Evolutionary conservation across 2,329 filamentous ascomycete genomes (phyloP), one percentile per base, ranked within the genome.

Genomic region (Sporothrix luriei): DNA sequence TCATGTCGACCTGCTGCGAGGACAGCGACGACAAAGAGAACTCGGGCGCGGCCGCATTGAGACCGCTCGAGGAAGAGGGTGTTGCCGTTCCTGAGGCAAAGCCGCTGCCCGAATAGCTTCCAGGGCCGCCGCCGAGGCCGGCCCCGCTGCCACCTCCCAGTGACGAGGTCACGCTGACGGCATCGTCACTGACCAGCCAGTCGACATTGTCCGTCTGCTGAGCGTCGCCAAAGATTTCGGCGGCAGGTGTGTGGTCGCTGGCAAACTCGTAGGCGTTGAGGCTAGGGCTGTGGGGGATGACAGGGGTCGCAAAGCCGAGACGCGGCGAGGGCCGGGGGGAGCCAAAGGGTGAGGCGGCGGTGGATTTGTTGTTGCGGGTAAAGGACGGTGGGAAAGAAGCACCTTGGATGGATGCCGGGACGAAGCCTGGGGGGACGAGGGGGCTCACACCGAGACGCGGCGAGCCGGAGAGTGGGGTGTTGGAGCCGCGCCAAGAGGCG

Each of bases 251-350:
- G 24, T 89, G 86, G 76, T 97, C 93, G 76, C 88, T 94, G 64
- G 88, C 87, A 80, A 97, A 97, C 79, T 97, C 93, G 81, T 98
- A 99, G 68, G 94, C 93, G 81, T 97, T 97, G 73, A 98, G 81
- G 77, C 87, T 97, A 51, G 95, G 95, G 75, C 94, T 97, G 79
- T 98, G 93, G 4, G 95, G 95, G 75, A 98, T 97, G 66, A 87
- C 87, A 29, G 95, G 95, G 64, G 92, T 94, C 10, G 93, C 93
- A 77, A 97, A 91, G 55, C 93, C 93, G 68, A 98, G 88, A 73
- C 94, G 89, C 40, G 95, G 95, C 16, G 94, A 98, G 14, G 95
- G 94, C 66, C 94, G 90, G 40, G 95, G 95, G 11, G 94, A 98
- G 49, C 91, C 93, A 79, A 98, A 98, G 0, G 95, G 95, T 49